Evolutionary conservation across 129 eudicot species (phyloP).

Genomic region (Escallonia herrerae): DNA sequence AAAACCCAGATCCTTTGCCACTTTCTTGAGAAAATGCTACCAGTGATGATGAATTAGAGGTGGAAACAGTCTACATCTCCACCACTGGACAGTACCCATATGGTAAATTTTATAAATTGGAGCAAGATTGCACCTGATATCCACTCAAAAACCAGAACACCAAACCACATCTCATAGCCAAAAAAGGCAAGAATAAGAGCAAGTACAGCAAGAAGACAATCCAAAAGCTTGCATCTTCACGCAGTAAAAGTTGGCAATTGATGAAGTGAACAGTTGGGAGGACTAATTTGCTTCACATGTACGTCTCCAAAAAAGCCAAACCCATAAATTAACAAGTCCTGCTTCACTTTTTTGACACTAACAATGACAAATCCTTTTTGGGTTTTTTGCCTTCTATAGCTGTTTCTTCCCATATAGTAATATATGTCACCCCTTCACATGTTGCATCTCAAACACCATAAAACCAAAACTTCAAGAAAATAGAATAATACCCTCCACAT

Average conservation of each 20-base stretch:
- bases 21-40: neutral
- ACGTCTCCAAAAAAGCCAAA: slow-evolving; percentile 29
- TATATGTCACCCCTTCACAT: neutral
- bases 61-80: slow-evolving; percentile 5
- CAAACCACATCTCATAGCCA: slow-evolving; percentile 1
- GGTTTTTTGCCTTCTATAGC: slow-evolving; percentile 4
- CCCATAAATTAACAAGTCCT: slow-evolving; percentile 18
- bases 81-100: neutral
- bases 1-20: slow-evolving; percentile 1
- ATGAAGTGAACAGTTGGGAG: slow-evolving; percentile 18
- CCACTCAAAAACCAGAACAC: neutral
- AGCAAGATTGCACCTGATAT: neutral
- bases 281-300: slow-evolving; percentile 40
- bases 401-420: slow-evolving; percentile 2
- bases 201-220: slow-evolving; percentile 4
- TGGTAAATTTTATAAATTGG: no score
- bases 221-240: slow-evolving; percentile 29
- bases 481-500: neutral
- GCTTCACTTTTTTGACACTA: slow-evolving; percentile 26
- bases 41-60: slow-evolving; percentile 1
- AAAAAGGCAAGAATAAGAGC: neutral
- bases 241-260: slow-evolving; percentile 13
- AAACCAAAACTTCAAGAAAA: neutral
- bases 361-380: slow-evolving; percentile 14
- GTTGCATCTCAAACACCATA: slow-evolving; percentile 4